Base-by-base conservation (phyloP, 257 asterid species). In the Perilla frutescens region DNA sequence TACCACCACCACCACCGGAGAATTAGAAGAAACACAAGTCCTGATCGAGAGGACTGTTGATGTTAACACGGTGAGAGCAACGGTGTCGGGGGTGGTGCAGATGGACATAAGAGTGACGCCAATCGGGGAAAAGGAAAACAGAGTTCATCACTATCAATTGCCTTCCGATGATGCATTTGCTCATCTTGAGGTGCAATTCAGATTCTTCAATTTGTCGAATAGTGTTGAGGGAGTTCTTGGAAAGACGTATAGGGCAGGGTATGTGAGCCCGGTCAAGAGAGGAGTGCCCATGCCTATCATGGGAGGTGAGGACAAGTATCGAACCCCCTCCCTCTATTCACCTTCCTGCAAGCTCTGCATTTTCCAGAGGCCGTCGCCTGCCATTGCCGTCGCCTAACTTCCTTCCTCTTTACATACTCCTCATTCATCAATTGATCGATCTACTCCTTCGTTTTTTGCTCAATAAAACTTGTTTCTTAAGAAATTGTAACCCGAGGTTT, bases 221-320 rank as follows among this genome's bases (percentile, higher is more conserved):
- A 6, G 8, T 0, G 92, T 84, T 0, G 94, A 89, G 66, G 92
- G 94, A 1, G 71, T 91, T 76, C 79, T 89, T 4, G 91, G 96
- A 2, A 81, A 81, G 67, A 91, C 92, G 5, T 90, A 89, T 50
- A 74, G 83, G 86, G 90, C 96, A 0, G 92, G 85, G 1, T 91
- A 80, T 12, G 79, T 70, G 0, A 86, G 88, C 31, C 88, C 92
- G 5, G 96, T 83, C 15, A 91, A 87, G 84, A 75, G 77, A 48
- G 96, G 93, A 0, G 90, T 87, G 61, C 77, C 90, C 0, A 89
- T 91, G 94, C 88, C 94, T n/a, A 61, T 84, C 78, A 78, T 87
- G 88, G 93, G 97, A 0, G 93, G 93, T 1, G 96, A 89, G 63
- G 92, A 86, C 45, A 86, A 87, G 82, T 91, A 86, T 79, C 66